Base-by-base conservation (phyloP, 2,329 filamentous ascomycete species). In the Claviceps humidiphila region DNA sequence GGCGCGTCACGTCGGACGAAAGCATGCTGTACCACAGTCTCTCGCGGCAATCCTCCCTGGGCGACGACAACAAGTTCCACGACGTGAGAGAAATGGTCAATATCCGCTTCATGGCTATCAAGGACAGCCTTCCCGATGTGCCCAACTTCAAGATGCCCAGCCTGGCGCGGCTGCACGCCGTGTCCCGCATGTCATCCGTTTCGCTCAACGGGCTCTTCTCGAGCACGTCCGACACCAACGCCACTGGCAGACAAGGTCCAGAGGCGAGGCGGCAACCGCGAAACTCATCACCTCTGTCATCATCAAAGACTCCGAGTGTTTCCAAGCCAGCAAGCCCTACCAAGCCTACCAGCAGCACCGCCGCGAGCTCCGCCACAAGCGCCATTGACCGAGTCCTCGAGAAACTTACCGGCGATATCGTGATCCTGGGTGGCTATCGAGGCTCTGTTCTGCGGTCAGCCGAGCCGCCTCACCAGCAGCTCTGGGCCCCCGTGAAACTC, bases 401-500 rank as follows among this genome's bases (percentile, higher is more conserved):
- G 47, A 72, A 80, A 5, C 70, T 95, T 22, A 87, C 82, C 0
- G 90, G 91, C 0, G 91, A 97, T 62, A 66, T 97, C 7, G 88
- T 97, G 7, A 75, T 96, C 34, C 76, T 97, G 63, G 91, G 91
- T 20, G 91, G 91, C 14, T 95, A 96, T 63, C 78, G 91, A 57
- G 91, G 91, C 3, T 95, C 90, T 0, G 77, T 96, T n/a, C 68
- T 97, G 34, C 82, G 90, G 34, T 94, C 89, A 11, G 85, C 88
- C 11, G 83, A 89, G 56, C 78, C 86, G 8, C 85, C 87, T 4
- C 81, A 91, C 61, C 82, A 89, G n/a, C 89, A 95, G 63, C 71
- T 95, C 0, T 97, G 91, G 91, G 87, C 94, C 1, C 90, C 90
- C 0, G 84, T 96, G 62, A 96, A 96, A 67, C 84, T 95, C 30